Base-by-base conservation (phyloP, 2,329 filamentous ascomycete genomes). In the Nigrospora oryzae region DNA sequence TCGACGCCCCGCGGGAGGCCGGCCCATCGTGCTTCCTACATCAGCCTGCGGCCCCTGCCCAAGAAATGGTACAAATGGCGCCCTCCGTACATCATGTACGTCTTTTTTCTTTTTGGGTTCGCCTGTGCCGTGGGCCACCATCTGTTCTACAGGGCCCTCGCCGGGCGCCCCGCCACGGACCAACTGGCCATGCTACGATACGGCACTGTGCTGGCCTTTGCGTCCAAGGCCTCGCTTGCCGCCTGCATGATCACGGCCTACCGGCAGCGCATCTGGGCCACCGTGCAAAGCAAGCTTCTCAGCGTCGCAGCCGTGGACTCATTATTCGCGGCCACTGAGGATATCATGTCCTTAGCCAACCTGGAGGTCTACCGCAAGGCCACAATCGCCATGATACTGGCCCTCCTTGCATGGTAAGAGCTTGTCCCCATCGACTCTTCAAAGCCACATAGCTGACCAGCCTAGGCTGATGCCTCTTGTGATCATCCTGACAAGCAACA, bases 161-260 rank as follows among this genome's bases (percentile, higher is more conserved):
- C 66, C 42, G 63, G 60, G 10, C 53, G 54, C 36, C 52, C 54
- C 2, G 64, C 63, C 3, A 51, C 55, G 46, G 52, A 61, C 23
- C 66, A 68, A 48, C 43, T 66, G 15, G 43, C 56, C 32, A 68
- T 65, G 65, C 55, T 64, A 46, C 59, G 66, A 7, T 64, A 65
- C 44, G 66, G 66, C 3, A 64, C 63, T 1, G 50, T 64, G 2
- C 51, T 69, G 38, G 62, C 66, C 4, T 68, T 65, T 34, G 62
- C 58, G 13, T 55, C 64, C 3, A 69, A 69, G 53, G 65, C 66
- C 6, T 58, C 61, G 6, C 55, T 68, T 15, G 57, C 60, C 43
- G 59, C 64, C 6, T 56, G 63, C 17, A 59, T 65, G 10, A 51
- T 66, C 11, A 47, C 60, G 14, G 58, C 61, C 5, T 63, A 57